Conservation (phyloP, 2,329 filamentous ascomycete species). For the Didymellaceae sp. region DNA sequence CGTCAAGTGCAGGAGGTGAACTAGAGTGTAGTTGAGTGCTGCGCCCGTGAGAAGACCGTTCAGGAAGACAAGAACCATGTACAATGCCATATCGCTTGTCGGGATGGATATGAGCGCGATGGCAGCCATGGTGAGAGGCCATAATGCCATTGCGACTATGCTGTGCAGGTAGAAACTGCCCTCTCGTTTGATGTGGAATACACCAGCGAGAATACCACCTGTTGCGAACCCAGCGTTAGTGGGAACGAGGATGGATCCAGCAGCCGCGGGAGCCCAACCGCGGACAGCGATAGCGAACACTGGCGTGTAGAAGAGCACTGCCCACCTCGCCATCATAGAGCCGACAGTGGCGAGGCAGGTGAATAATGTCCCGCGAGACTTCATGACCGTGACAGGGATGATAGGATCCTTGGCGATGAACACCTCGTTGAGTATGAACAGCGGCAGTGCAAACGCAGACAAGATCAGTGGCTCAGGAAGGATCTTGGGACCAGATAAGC, state of each 20-base stretch:
- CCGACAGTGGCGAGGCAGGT: conserved; percentile 77
- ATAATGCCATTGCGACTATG: conserved; percentile 66
- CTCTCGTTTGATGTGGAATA: conserved; percentile 74
- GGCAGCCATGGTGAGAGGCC: conserved; percentile 64
- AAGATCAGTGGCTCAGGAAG: conserved; percentile 65
- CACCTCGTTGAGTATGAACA: conserved; percentile 68
- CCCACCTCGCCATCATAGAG: conserved; percentile 83
- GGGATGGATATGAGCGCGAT: conserved; percentile 65
- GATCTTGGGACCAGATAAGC: conserved; percentile 69
- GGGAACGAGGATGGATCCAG: conserved; percentile 78
- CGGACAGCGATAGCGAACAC: conserved; percentile 80
- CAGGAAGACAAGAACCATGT: conserved; percentile 67
- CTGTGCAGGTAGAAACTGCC: conserved; percentile 75
- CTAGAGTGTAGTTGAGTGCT: conserved; percentile 79
- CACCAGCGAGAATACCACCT: conserved; percentile 75
- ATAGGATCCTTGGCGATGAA: conserved; percentile 71
- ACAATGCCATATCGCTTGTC: conserved; percentile 58
- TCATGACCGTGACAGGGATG: conserved; percentile 74
- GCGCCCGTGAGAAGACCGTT: conserved; percentile 78
- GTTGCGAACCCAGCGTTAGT: conserved; percentile 80
- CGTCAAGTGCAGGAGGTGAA: conserved; percentile 78
- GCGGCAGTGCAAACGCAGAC: conserved; percentile 60
- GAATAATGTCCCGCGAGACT: conserved; percentile 72
- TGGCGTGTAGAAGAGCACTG: conserved; percentile 79
- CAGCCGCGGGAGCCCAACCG: conserved; percentile 70